These are phyloP conservation scores for Metarhizium album DNA, from an alignment of 2,329 filamentous ascomycete genomes.

Conservation along the genomic window DNA sequence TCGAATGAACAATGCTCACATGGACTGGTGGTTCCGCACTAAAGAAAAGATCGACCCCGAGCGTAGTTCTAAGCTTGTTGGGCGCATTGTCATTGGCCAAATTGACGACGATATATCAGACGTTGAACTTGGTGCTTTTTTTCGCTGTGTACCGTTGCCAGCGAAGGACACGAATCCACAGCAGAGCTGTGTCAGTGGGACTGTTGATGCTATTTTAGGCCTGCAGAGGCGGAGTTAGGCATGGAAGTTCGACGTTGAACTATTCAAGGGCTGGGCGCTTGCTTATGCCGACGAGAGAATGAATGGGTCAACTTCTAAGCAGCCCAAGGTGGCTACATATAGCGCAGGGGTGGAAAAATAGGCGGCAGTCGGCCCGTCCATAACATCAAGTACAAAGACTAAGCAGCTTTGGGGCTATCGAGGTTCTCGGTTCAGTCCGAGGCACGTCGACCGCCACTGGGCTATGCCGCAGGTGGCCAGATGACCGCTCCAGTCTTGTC, in stretches of 20 bases:
- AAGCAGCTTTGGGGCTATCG: too few relatives aligned
- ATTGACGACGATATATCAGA: slow-evolving; percentile 10
- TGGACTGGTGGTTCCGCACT: slow-evolving; percentile 20
- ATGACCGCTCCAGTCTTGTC: too few relatives aligned
- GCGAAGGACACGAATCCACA: slow-evolving; percentile 21
- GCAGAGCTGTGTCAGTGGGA: slow-evolving; percentile 25
- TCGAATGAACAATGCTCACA: slow-evolving; percentile 20
- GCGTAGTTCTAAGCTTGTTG: slow-evolving; percentile 15
- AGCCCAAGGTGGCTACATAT: slow-evolving; percentile 6
- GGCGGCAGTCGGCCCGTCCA: too few relatives aligned
- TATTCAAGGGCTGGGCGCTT: slow-evolving; percentile 16
- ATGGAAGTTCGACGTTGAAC: slow-evolving; percentile 13
- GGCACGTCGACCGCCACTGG: too few relatives aligned
- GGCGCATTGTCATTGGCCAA: slow-evolving; percentile 17
- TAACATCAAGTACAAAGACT: too few relatives aligned
- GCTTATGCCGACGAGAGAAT: slow-evolving; percentile 20
- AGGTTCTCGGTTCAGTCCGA: too few relatives aligned
- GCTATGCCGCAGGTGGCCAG: too few relatives aligned
- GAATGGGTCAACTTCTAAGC: slow-evolving; percentile 6
- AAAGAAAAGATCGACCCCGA: slow-evolving; percentile 10
- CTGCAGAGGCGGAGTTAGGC: slow-evolving; percentile 18
- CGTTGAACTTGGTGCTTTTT: slow-evolving; percentile 13
- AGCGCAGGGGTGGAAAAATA: too few relatives aligned
- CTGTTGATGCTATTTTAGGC: slow-evolving; percentile 14
- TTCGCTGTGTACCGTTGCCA: slow-evolving; percentile 16